These are phyloP conservation scores for Cruciata laevipes DNA, from an alignment of 257 asterid genomes.

Conservation along the genomic window DNA sequence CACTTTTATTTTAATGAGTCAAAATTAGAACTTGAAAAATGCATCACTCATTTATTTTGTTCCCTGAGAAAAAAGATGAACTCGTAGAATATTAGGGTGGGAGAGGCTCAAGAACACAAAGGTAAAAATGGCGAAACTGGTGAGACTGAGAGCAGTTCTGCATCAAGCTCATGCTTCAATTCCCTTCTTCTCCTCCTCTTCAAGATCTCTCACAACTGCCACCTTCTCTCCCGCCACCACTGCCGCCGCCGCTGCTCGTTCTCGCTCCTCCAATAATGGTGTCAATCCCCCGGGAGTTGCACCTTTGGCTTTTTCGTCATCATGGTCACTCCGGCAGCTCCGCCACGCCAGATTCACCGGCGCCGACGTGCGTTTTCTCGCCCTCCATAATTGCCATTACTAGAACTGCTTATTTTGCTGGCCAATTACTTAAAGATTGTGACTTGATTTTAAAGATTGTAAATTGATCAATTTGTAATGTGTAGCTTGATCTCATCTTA, in stretches of 20 bases:
- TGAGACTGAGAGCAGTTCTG: conserved; percentile 3
- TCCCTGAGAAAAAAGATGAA: background rate
- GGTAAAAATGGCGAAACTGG: background rate
- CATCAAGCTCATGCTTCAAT: background rate
- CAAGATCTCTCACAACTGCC: conserved; percentile 5
- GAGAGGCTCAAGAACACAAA: conserved; percentile 1
- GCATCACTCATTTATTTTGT: background rate
- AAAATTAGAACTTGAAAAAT: background rate
- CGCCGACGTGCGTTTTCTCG: conserved; percentile 38
- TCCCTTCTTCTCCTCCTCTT: background rate
- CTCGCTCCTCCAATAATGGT: background rate
- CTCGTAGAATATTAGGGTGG: background rate
- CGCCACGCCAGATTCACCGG: conserved; percentile 82
- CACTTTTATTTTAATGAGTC: background rate
- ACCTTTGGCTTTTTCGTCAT: conserved; percentile 5
- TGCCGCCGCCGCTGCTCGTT: background rate
- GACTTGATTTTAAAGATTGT: background rate
- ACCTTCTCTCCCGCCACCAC: background rate
- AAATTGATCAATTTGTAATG: background rate
- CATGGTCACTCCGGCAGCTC: conserved; percentile 74
- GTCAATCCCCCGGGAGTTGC: background rate
- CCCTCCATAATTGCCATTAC: background rate
- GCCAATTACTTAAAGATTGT: background rate
- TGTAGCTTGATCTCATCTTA: background rate
- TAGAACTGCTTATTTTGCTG: background rate